Base-by-base conservation (phyloP, 495 filamentous ascomycete genomes). In the Letharia columbiana region DNA sequence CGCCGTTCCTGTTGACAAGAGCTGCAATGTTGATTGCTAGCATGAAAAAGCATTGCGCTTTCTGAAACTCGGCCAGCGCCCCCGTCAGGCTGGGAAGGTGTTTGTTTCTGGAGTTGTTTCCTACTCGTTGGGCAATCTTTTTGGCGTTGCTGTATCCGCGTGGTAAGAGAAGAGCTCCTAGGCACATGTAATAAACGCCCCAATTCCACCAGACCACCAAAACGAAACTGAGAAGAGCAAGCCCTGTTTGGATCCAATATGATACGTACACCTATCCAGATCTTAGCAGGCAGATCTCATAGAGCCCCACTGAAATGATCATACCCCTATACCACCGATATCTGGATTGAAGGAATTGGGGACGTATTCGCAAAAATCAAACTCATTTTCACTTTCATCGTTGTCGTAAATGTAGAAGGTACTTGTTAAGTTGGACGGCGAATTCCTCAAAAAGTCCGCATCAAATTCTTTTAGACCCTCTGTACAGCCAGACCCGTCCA, bases 1-100 rank as follows among this genome's bases (percentile, higher is more conserved):
- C 68, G 28, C 37, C 57, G 31, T 58, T 40, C 20, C 56, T 41
- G 35, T 64, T 66, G 12, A 65, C 68, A 15, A 65, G 45, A 33
- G 66, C 60, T 35, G 71, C 68, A 50, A 73, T 71, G n/a, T 72
- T 63, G n/a, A 65, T 68, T 18, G 70, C 68, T 11, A 69, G 10
- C 67, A 73, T 73, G 60, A 70, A 73, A 23, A 71, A 69, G 39
- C 68, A 73, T 47, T 73, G 68, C 28, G 71, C 63, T 45, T 72
- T 73, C 7, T 72, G 71, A 40, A 73, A 73, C 12, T 72, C 71
- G 0, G 60, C 60, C 54, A 73, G 33, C 9, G 63, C 61, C 10
- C 31, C 60, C 7, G 61, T 50, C 9, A 72, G 67, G 6, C 63
- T 41, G 13, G 49, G 45, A 45, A 71, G 49, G 49, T 68, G 60